Evolutionary conservation across 176 grass and related monocot genomes (phyloP).

Genomic region (barley (Hordeum vulgare)): DNA sequence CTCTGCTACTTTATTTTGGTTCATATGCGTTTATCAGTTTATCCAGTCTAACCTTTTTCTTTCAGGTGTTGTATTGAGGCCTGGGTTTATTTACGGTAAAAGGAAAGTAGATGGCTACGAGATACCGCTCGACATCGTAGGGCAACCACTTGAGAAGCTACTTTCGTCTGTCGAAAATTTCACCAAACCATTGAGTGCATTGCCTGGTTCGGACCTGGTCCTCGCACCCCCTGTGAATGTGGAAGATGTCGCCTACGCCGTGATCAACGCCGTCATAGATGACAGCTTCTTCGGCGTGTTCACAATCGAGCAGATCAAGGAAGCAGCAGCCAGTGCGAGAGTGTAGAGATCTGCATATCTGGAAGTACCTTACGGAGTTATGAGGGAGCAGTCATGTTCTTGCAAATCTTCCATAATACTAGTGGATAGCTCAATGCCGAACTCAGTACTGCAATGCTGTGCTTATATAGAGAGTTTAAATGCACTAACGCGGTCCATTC

Average conservation of each 20-base stretch:
- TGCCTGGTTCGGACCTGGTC: constrained; percentile 83
- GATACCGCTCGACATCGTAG: constrained; percentile 64
- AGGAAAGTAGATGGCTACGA: constrained; percentile 84
- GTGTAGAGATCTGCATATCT: constrained; percentile 18
- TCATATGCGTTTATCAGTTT: neutral
- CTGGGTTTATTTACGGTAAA: constrained; percentile 95
- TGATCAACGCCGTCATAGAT: constrained; percentile 58
- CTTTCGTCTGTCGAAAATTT: constrained; percentile 65
- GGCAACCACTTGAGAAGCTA: constrained; percentile 68
- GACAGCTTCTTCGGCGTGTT: constrained; percentile 79
- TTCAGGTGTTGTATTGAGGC: constrained; percentile 78
- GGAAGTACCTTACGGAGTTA: neutral
- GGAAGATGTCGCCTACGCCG: constrained; percentile 89
- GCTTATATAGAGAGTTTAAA: neutral
- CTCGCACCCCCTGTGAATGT: constrained; percentile 70
- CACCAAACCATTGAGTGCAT: constrained; percentile 62
- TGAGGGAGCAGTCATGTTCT: neutral
- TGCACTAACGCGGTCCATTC: neutral
- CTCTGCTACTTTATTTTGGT: neutral
- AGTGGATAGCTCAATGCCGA: neutral
- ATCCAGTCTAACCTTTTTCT: neutral
- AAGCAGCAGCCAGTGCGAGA: constrained; percentile 56
- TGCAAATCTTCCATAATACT: constrained; percentile 6
- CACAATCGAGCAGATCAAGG: constrained; percentile 90
- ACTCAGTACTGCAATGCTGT: neutral